Percentiles rank a stretch among this genome's conserved stretches.
These are phyloP conservation scores for Penstemon eatonii DNA, from an alignment of 257 asterid genomes.

Conservation along the genomic window DNA sequence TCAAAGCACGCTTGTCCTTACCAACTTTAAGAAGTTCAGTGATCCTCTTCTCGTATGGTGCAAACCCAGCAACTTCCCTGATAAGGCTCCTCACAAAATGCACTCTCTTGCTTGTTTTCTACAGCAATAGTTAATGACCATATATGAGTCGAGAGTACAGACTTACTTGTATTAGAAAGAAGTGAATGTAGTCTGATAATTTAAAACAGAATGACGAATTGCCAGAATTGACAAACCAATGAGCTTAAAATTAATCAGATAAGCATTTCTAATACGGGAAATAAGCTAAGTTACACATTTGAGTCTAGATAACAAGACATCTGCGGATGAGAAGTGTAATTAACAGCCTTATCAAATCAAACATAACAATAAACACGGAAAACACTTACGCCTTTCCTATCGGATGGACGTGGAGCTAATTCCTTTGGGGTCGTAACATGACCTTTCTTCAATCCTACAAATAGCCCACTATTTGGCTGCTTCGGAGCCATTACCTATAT, in stretches of 20 bases:
- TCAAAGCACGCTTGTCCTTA: constrained; percentile 56
- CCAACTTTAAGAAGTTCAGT: constrained; percentile 65
- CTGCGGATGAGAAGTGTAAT: background rate
- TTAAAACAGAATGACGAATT: too few species aligned
- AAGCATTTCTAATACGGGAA: too few species aligned
- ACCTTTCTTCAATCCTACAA: constrained; percentile 77
- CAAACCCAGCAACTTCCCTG: constrained; percentile 61
- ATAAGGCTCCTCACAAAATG: constrained; percentile 50
- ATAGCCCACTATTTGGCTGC: constrained; percentile 71
- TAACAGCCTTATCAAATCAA: background rate
- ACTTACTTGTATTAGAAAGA: too few species aligned
- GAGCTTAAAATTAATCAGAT: too few species aligned
- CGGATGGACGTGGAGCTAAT: constrained; percentile 81
- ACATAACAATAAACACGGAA: background rate
- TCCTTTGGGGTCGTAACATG: constrained; percentile 86
- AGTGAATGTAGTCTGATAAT: too few species aligned
- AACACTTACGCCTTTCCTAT: constrained; percentile 79
- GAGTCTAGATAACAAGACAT: too few species aligned
- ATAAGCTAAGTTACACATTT: too few species aligned
- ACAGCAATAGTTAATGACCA: background rate
- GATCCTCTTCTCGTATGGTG: constrained; percentile 66
- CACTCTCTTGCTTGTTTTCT: constrained; percentile 59
- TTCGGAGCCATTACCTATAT: constrained; percentile 74
- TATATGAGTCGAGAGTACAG: background rate
- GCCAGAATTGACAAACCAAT: too few species aligned